These are phyloP conservation scores for Penicillium steckii DNA, from an alignment of 495 filamentous ascomycete species.

Conservation along the genomic window DNA sequence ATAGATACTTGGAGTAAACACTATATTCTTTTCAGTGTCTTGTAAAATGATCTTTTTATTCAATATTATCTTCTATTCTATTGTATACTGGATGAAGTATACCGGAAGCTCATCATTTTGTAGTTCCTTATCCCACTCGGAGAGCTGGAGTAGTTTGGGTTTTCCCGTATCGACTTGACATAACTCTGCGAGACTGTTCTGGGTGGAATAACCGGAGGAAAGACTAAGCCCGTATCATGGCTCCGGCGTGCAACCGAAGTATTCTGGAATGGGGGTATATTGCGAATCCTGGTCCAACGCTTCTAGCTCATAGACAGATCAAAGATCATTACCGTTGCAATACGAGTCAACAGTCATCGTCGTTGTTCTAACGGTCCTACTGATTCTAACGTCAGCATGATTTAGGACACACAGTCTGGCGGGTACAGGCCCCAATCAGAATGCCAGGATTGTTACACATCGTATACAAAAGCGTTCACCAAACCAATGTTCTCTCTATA, in stretches of 20 bases:
- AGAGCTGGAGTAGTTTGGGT: conserved; percentile 10
- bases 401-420: background rate
- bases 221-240: conserved; percentile 6
- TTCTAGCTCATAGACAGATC: background rate
- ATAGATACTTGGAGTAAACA: conserved; percentile 18
- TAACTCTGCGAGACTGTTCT: conserved; percentile 7
- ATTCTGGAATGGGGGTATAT: conserved; percentile 18
- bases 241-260: conserved; percentile 4
- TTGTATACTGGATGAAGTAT: conserved; percentile 32
- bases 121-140: conserved; percentile 10
- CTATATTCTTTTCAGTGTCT: conserved; percentile 28
- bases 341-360: conserved; percentile 9
- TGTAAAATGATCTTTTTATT: conserved; percentile 23
- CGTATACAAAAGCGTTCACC: background rate
- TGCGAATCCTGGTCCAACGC: conserved; percentile 5
- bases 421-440: conserved; percentile 4
- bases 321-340: conserved; percentile 3
- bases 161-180: conserved; percentile 3
- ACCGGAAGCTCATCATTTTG: conserved; percentile 24
- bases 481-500: background rate
- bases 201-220: conserved; percentile 5
- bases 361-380: background rate
- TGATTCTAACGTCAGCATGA: background rate
- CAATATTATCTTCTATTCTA: conserved; percentile 33
- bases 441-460: background rate